phyloP scores from a whole-genome alignment of 176 grass and related monocot genomes.

The Oryza australiensis region DNA sequence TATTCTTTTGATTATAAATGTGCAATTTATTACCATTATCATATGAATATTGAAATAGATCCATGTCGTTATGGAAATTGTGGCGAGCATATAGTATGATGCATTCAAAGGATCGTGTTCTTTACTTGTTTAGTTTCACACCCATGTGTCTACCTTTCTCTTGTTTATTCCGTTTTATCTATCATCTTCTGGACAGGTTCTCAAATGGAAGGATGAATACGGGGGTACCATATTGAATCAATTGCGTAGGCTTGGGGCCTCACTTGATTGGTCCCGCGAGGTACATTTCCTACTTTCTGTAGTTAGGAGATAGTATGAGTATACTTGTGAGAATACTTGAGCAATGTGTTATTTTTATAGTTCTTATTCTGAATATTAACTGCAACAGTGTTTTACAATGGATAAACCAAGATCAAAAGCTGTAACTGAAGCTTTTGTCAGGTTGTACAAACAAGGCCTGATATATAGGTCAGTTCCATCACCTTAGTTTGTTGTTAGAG shows the following conservation, averaged over 20 bases:
- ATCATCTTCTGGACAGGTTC: slow-evolving; percentile 45
- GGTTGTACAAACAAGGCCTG: slow-evolving; percentile 63
- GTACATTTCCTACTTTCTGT: slow-evolving; percentile 31
- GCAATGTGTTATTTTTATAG: slow-evolving; percentile 2
- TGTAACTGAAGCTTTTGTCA: slow-evolving; percentile 81
- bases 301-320: neutral
- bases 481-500: slow-evolving; percentile 2
- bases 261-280: slow-evolving; percentile 67
- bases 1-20: neutral
- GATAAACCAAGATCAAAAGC: slow-evolving; percentile 64
- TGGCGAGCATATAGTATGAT: neutral
- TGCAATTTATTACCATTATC: neutral
- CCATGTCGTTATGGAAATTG: neutral
- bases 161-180: slow-evolving; percentile 14
- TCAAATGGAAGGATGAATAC: slow-evolving; percentile 67
- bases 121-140: neutral
- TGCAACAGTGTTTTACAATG: slow-evolving; percentile 67
- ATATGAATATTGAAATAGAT: neutral
- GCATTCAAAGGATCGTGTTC: neutral
- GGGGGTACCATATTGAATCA: slow-evolving; percentile 59
- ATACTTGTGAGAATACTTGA: neutral
- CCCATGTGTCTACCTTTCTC: neutral
- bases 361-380: neutral
- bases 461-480: slow-evolving; percentile 69
- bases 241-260: slow-evolving; percentile 59